Evolutionary conservation across 2,329 filamentous ascomycete genomes (phyloP).

Genomic region (Tothia fuscella): DNA sequence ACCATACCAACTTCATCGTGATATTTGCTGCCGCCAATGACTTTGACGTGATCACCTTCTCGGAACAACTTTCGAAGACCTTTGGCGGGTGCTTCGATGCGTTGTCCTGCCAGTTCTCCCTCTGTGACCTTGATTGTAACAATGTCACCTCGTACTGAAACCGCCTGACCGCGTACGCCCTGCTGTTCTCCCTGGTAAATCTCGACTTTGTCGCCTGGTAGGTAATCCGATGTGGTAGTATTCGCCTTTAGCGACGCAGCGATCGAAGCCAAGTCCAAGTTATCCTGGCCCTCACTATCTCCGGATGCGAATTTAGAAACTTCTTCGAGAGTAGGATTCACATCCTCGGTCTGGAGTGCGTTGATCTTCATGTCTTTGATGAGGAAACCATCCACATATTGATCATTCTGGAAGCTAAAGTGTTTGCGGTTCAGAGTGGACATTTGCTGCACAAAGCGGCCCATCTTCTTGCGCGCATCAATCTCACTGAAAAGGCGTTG

Average conservation of each 20-base stretch:
- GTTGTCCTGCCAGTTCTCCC: constrained; percentile 69
- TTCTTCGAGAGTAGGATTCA: constrained; percentile 88
- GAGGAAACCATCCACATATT: constrained; percentile 85
- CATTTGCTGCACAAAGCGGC: constrained; percentile 41
- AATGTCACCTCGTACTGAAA: constrained; percentile 81
- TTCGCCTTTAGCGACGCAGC: constrained; percentile 81
- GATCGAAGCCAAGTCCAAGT: constrained; percentile 81
- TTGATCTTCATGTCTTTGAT: constrained; percentile 91
- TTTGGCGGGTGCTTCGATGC: constrained; percentile 85
- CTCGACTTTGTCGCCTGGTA: constrained; percentile 91
- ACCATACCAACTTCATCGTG: constrained; percentile 95
- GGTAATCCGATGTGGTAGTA: constrained; percentile 69
- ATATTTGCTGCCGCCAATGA: constrained; percentile 90
- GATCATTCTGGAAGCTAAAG: constrained; percentile 78
- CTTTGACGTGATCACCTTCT: constrained; percentile 94
- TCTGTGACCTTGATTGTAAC: constrained; percentile 78
- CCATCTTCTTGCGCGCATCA: constrained; percentile 81
- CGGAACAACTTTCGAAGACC: constrained; percentile 86
- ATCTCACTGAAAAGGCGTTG: constrained; percentile 85
- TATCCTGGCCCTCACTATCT: constrained; percentile 83
- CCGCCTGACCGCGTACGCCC: constrained; percentile 74
- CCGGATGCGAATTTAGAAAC: constrained; percentile 82
- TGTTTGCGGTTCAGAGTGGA: constrained; percentile 28
- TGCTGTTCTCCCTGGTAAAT: constrained; percentile 93
- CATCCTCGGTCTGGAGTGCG: constrained; percentile 71